Percentiles rank a stretch among this genome's conserved stretches.
These are phyloP conservation scores for Fusarium keratoplasticum DNA, from an alignment of 2,329 filamentous ascomycete species.

Conservation along the genomic window DNA sequence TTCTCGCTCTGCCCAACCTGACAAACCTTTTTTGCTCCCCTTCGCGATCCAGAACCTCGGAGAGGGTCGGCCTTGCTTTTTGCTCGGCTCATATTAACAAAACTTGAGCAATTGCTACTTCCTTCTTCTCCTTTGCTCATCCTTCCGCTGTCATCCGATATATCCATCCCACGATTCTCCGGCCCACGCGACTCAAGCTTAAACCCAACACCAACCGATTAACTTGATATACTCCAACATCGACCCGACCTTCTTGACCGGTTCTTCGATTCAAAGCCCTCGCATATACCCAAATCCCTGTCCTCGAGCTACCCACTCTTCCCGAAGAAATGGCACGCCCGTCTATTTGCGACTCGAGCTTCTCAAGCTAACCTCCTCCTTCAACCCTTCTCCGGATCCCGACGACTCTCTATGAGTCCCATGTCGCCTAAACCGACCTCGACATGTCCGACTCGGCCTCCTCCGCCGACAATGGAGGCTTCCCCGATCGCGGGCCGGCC, in stretches of 20 bases:
- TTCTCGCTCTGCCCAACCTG: background rate
- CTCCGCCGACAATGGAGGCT: constrained; percentile 41
- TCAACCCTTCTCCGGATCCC: constrained; percentile 17
- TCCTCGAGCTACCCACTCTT: background rate
- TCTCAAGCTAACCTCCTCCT: constrained; percentile 20
- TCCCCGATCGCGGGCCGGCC: constrained; percentile 65
- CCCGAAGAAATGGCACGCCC: constrained; percentile 39
- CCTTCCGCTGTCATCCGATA: background rate
- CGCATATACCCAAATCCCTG: background rate
- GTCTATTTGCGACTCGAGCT: constrained; percentile 25
- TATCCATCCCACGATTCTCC: background rate
- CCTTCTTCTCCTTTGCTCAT: background rate
- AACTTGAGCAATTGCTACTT: background rate
- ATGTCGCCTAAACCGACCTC: constrained; percentile 38
- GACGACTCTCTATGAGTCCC: constrained; percentile 31
- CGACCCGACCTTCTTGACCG: background rate
- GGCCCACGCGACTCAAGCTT: background rate
- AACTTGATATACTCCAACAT: background rate
- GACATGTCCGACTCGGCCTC: constrained; percentile 44
- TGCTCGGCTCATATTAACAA: constrained; percentile 2
- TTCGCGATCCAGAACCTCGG: constrained; percentile 13
- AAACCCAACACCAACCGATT: background rate
- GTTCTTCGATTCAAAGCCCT: background rate
- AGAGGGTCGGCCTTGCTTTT: constrained; percentile 6
- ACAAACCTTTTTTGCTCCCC: background rate